phyloP scores from a whole-genome alignment of 192 early-diverging fungal genomes.

The Umbelopsis isabellina region DNA sequence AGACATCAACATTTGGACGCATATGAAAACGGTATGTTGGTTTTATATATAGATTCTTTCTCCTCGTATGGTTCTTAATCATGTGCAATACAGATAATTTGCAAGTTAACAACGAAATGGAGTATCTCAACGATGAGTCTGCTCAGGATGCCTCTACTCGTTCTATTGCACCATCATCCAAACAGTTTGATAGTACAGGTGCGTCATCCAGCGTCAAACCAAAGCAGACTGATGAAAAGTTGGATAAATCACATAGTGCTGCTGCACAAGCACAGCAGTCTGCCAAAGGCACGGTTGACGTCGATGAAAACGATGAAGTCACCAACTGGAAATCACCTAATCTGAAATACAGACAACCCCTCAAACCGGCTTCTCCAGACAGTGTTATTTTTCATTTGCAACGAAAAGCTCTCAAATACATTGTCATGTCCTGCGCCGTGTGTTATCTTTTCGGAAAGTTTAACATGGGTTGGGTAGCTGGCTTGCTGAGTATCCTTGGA shows the following conservation, averaged over 20 bases:
- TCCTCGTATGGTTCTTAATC: neutral
- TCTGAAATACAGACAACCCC: conserved; percentile 2
- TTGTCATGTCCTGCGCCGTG: conserved; percentile 13
- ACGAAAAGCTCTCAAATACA: conserved; percentile 30
- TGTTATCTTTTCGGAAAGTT: conserved; percentile 30
- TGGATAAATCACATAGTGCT: neutral
- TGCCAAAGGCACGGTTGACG: neutral
- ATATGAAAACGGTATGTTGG: neutral
- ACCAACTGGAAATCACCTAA: neutral
- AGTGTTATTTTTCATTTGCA: conserved; percentile 14
- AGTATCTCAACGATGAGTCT: neutral
- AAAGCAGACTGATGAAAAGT: neutral
- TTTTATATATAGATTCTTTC: neutral
- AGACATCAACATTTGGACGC: neutral
- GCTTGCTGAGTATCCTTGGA: neutral
- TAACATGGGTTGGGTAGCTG: conserved; percentile 13
- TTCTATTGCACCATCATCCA: conserved; percentile 3
- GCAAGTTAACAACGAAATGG: neutral
- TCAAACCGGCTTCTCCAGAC: conserved; percentile 16
- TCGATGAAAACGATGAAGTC: neutral
- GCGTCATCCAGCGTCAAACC: neutral
- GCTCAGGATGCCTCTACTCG: neutral
- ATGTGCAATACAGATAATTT: neutral
- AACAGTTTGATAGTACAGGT: neutral
- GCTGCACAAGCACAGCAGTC: neutral